phyloP scores from a whole-genome alignment of 176 grass and related monocot species.

The Raddia guianensis region DNA sequence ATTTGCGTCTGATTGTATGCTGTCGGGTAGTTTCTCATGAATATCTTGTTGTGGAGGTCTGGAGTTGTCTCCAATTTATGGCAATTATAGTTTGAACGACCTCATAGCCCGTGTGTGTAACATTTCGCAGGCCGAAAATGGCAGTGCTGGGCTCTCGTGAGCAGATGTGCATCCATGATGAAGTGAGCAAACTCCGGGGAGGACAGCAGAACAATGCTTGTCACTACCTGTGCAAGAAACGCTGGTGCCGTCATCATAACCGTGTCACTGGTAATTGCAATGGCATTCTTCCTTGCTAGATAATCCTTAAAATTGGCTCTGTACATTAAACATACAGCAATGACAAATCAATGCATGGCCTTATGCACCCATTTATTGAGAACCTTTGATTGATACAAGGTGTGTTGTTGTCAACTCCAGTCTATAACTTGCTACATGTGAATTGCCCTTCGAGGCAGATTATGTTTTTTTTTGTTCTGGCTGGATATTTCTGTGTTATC shows the following conservation, averaged over 20 bases:
- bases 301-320: slow-evolving; percentile 1
- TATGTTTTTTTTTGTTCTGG: neutral
- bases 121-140: slow-evolving; percentile 81
- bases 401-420: neutral
- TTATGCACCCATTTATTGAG: slow-evolving; percentile 2
- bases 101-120: neutral
- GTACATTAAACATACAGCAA: slow-evolving; percentile 19
- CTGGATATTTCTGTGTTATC: slow-evolving; percentile 29
- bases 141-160: slow-evolving; percentile 86
- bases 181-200: slow-evolving; percentile 67
- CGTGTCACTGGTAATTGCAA: slow-evolving; percentile 64
- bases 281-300: neutral
- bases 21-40: slow-evolving; percentile 15
- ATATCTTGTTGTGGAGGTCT: neutral
- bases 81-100: slow-evolving; percentile 18
- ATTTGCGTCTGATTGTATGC: neutral
- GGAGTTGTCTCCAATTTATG: neutral
- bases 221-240: slow-evolving; percentile 89
- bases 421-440: slow-evolving; percentile 22
- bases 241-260: slow-evolving; percentile 62
- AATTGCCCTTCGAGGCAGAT: slow-evolving; percentile 28
- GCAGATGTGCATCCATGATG: slow-evolving; percentile 93
- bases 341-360: neutral
- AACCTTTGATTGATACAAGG: slow-evolving; percentile 27
- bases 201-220: slow-evolving; percentile 87